Conservation (phyloP, 495 filamentous ascomycete genomes). For the Xylaria scruposa region DNA sequence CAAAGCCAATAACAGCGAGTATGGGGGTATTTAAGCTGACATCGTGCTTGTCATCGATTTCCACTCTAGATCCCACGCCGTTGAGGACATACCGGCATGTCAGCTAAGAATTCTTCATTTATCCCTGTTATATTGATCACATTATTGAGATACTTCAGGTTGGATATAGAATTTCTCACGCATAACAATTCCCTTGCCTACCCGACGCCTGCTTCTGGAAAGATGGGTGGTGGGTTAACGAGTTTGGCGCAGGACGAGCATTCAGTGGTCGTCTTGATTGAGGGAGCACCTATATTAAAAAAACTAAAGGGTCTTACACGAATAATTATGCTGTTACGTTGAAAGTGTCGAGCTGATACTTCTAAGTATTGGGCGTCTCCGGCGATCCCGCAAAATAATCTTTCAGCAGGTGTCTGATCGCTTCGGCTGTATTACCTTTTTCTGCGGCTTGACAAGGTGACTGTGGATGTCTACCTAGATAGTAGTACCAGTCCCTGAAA, state of each 20-base stretch:
- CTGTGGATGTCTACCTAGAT: no score
- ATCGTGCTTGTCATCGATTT: neutral
- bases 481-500: no score
- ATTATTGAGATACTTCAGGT: neutral
- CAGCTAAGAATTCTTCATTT: neutral
- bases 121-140: neutral
- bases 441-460: no score
- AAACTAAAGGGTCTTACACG: no score
- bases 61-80: neutral
- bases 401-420: no score
- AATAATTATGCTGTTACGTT: neutral
- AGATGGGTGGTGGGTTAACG: neutral
- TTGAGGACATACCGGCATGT: neutral
- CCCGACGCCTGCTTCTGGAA: neutral
- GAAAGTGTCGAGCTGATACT: neutral
- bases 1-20: neutral
- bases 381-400: no score
- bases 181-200: neutral
- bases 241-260: neutral
- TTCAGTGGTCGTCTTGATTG: neutral
- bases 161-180: neutral
- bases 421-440: no score
- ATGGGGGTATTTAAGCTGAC: neutral
- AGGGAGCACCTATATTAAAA: neutral
- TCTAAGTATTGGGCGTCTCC: no score